phyloP scores from a whole-genome alignment of 352 stramenopile species.

The Pythium diclinum region DNA sequence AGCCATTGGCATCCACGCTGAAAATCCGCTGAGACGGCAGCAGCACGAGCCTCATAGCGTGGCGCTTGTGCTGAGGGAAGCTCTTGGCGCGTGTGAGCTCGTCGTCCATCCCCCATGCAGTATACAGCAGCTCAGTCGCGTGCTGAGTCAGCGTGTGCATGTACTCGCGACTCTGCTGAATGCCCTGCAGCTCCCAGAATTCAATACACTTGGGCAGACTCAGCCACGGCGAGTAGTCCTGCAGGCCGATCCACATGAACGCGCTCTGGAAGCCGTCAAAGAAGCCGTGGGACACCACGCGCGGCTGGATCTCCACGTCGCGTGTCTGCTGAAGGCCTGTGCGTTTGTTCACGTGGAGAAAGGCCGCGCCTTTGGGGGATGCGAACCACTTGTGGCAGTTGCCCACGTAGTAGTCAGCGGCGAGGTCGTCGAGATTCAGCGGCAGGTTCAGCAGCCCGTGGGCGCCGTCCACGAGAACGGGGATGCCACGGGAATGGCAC shows the following conservation, averaged over 20 bases:
- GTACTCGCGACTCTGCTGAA: conserved; percentile 45
- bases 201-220: conserved; percentile 79
- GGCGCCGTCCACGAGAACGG: conserved; percentile 90
- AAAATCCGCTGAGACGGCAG: conserved; percentile 57
- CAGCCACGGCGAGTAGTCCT: conserved; percentile 90
- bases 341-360: conserved; percentile 78
- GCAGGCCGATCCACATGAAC: conserved; percentile 92
- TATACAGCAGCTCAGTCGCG: conserved; percentile 59
- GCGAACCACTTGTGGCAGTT: conserved; percentile 97
- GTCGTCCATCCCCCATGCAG: conserved; percentile 48
- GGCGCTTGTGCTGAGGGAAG: conserved; percentile 56
- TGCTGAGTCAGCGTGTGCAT: conserved; percentile 61
- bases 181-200: conserved; percentile 71
- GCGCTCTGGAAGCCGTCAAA: conserved; percentile 87
- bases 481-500: conserved; percentile 45
- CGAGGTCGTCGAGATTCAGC: conserved; percentile 62
- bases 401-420: conserved; percentile 90
- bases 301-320: conserved; percentile 41
- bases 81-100: conserved; percentile 31
- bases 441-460: conserved; percentile 85
- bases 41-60: conserved; percentile 74
- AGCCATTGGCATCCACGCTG: conserved; percentile 23
- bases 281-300: conserved; percentile 90
- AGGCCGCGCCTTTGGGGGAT: conserved; percentile 80
- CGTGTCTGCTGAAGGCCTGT: conserved; percentile 22